Evolutionary conservation across 352 stramenopile genomes (phyloP), one percentile per base, ranked within the genome.

Genomic region (Globisporangium sylvaticum): DNA sequence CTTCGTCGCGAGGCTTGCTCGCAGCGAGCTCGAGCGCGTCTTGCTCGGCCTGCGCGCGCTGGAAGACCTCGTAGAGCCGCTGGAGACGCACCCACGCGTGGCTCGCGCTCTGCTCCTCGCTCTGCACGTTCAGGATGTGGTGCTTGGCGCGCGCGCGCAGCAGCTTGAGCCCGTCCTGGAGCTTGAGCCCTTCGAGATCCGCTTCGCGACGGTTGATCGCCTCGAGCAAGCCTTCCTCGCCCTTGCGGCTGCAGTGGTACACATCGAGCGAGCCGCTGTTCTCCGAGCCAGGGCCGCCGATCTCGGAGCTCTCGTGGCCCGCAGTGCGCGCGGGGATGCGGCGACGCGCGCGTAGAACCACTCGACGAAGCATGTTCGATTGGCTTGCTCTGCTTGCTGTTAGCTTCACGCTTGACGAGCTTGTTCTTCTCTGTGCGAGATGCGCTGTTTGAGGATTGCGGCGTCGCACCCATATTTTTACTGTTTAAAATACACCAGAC

Each of bases 61-160:
- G 75, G 62, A 91, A 93, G 27, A 91, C 68, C 2, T 72, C 69
- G 69, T 91, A 91, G 39, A 93, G 69, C 15, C 73, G 74, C 64
- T 82, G 76, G 25, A 93, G 61, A 8, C 85, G 79, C 32, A 66
- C 62, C 83, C 83, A 93, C 4, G 83, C 83, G 48, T 80, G 77
- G 5, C 75, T 72, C 27, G 83, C 79, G 52, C 78, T 73, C 22
- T 73, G 78, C 20, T 90, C 76, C 64, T 92, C 81, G 22, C 83
- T 64, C 24, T 64, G 59, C 12, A 80, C 77, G 8, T 64, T 60
- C 9, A 77, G 48, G 18, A 81, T 79, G 22, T 79, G 65, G 50
- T 54, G 64, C 42, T 78, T 71, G 2, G 50, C 27, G 50, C 60
- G 58, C 32, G 48, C 65, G 18, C 65, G 65, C 7, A 70, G 48